Conservation (phyloP, 345 rosid species). For the Zanthoxylum bungeanum region DNA sequence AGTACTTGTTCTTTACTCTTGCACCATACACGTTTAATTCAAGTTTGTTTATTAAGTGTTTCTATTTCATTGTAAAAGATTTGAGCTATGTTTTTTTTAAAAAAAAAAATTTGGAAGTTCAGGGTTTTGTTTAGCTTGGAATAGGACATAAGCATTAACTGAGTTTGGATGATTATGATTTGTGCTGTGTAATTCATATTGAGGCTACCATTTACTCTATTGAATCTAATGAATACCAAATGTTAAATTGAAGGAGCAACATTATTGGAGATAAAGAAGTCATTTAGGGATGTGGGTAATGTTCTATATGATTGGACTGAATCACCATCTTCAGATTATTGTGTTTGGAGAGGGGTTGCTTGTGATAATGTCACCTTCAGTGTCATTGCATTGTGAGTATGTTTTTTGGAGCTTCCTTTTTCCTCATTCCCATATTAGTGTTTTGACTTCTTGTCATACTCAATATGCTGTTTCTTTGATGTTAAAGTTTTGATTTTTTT, state of each 20-base stretch:
- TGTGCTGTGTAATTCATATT: background rate
- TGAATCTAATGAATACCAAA: background rate
- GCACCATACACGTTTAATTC: background rate
- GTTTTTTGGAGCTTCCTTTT: conserved; percentile 2
- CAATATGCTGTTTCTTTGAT: conserved; percentile 13
- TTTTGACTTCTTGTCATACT: background rate
- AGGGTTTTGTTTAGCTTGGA: conserved; percentile 1
- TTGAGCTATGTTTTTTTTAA: conserved; percentile 5
- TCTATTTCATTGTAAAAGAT: background rate
- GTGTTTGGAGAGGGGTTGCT: conserved; percentile 85
- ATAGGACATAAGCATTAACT: background rate
- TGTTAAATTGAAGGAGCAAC: conserved; percentile 47
- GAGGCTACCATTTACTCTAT: background rate
- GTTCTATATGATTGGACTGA: conserved; percentile 87
- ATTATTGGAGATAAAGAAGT: conserved; percentile 87
- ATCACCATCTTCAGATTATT: conserved; percentile 73
- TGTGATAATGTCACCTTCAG: conserved; percentile 85
- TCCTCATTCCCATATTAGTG: background rate
- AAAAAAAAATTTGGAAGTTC: too few relatives aligned
- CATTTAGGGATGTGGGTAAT: conserved; percentile 86
- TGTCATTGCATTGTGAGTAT: conserved; percentile 80
- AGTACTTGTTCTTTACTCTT: too few relatives aligned
- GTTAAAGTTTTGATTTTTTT: conserved; percentile 7
- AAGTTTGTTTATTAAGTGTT: background rate
- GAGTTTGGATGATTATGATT: background rate